Percentiles rank a stretch among this genome's conserved stretches.
Conservation (phyloP, 2,329 filamentous ascomycete genomes). For the Paracoccidioides lutzii region DNA sequence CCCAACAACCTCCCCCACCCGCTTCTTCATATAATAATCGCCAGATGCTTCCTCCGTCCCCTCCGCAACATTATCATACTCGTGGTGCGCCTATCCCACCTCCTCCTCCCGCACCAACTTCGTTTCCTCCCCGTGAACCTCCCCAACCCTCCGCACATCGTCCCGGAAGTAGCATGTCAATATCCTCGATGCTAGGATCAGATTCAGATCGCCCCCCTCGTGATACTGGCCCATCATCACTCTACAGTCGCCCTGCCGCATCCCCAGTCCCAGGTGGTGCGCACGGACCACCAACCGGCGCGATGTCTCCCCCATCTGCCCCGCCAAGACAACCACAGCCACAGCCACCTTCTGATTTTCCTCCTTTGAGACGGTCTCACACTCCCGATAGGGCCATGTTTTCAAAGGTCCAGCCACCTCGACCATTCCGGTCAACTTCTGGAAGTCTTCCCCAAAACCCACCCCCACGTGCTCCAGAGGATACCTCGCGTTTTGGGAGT, state of each 20-base stretch:
- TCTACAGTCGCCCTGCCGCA: slow-evolving; percentile 35
- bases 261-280: slow-evolving; percentile 15
- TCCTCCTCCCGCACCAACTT: slow-evolving; percentile 23
- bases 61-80: slow-evolving; percentile 35
- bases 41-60: slow-evolving; percentile 40
- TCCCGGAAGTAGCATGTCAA: slow-evolving; percentile 56
- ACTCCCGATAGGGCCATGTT: slow-evolving; percentile 53
- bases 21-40: slow-evolving; percentile 25
- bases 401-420: slow-evolving; percentile 34
- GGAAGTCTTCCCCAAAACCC: slow-evolving; percentile 17
- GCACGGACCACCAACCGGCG: slow-evolving; percentile 13
- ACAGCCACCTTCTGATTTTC: slow-evolving; percentile 45
- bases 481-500: slow-evolving; percentile 19
- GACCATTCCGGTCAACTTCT: slow-evolving; percentile 27
- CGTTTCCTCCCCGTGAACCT: slow-evolving; percentile 41
- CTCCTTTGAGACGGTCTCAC: slow-evolving; percentile 52
- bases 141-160: slow-evolving; percentile 40
- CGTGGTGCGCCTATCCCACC: slow-evolving; percentile 29
- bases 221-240: slow-evolving; percentile 32
- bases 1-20: slow-evolving; percentile 22
- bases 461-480: slow-evolving; percentile 16
- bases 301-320: slow-evolving; percentile 33
- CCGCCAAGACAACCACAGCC: slow-evolving; percentile 32
- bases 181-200: slow-evolving; percentile 56
- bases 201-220: slow-evolving; percentile 36